phyloP scores from a whole-genome alignment of 1,284 basidiomycete species.

The Agroathelia rolfsii region DNA sequence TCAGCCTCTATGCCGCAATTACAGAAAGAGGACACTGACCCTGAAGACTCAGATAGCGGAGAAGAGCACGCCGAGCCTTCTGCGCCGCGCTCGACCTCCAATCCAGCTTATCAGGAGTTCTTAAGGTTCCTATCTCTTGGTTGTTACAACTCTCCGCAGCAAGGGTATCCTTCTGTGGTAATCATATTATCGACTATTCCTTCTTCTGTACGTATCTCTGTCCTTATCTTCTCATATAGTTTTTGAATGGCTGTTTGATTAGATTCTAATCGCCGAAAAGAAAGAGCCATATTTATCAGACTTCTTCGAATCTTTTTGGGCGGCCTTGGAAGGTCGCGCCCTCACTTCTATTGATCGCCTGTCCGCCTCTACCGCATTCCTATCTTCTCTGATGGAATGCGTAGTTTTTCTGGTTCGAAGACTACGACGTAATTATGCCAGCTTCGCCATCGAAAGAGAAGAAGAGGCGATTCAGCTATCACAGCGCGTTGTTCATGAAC shows the following conservation, averaged over 20 bases:
- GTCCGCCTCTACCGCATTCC: conserved; percentile 48
- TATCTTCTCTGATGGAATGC: conserved; percentile 64
- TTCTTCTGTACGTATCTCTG: conserved; percentile 30
- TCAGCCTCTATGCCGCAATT: conserved; percentile 12
- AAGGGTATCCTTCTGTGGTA: conserved; percentile 71
- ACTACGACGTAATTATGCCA: conserved; percentile 18
- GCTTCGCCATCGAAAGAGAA: no score
- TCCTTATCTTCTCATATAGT: neutral
- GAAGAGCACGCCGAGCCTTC: no score
- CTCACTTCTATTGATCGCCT: conserved; percentile 44
- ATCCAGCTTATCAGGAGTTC: conserved; percentile 68
- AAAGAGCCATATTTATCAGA: no score
- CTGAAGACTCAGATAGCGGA: no score
- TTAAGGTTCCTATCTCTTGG: conserved; percentile 64
- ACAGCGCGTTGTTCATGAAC: conserved; percentile 33
- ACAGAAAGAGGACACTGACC: no score
- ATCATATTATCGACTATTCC: conserved; percentile 77
- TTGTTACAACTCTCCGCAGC: conserved; percentile 64
- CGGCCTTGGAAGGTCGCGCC: conserved; percentile 57
- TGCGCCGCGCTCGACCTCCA: no score
- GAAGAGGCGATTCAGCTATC: conserved; percentile 24
- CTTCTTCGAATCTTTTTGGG: conserved; percentile 73
- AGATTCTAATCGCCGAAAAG: no score
- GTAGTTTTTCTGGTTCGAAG: conserved; percentile 45
- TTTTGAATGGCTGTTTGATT: no score